phyloP scores from a whole-genome alignment of 2,329 filamentous ascomycete genomes.

The Colletotrichum cereale region DNA sequence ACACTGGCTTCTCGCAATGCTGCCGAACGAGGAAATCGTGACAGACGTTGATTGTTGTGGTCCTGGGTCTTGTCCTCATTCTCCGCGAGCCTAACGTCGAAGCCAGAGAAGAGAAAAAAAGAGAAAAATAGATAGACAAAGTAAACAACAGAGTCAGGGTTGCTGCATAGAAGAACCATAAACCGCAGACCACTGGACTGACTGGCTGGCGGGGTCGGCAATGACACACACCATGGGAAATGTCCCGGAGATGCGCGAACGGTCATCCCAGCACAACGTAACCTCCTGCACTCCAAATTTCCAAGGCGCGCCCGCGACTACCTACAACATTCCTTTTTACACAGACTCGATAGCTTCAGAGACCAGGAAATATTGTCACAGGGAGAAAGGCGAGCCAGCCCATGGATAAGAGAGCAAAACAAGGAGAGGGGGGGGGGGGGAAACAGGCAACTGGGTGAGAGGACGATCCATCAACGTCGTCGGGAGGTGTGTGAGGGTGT shows the following conservation, averaged over 20 bases:
- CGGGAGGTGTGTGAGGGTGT: conserved; percentile 23
- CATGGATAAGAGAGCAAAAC: no score
- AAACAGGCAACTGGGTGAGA: neutral
- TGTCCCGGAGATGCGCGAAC: conserved; percentile 17
- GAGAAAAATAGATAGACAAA: neutral
- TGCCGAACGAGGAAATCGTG: neutral
- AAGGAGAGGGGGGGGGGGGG: no score
- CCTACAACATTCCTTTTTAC: neutral
- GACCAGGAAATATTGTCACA: no score
- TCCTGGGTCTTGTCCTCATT: neutral
- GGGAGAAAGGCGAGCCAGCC: no score
- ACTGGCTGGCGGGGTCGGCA: neutral
- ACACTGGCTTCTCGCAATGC: neutral
- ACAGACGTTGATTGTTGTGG: neutral
- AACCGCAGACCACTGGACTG: neutral
- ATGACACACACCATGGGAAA: neutral
- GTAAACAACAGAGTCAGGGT: neutral
- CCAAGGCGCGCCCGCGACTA: neutral
- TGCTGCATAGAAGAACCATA: conserved; percentile 1
- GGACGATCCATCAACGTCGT: conserved; percentile 15
- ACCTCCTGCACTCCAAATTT: neutral
- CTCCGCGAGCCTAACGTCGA: neutral
- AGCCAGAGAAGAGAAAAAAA: neutral
- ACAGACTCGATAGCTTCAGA: neutral
- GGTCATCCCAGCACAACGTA: neutral